These are phyloP conservation scores for Cucumis melo DNA, from an alignment of 306 rosid species.

Conservation along the genomic window DNA sequence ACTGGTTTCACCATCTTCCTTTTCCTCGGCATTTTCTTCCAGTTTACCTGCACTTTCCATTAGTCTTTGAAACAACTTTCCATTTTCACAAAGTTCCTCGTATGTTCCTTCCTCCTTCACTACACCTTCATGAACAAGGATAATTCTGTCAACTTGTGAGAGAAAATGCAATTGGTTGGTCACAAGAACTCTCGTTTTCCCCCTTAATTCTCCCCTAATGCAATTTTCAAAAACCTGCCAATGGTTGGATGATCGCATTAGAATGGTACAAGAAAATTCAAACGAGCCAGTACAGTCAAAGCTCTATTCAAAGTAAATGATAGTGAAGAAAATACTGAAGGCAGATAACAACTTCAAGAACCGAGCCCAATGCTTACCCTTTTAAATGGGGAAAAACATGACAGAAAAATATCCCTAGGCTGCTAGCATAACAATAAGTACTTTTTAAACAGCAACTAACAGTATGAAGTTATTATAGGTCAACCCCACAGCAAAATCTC, in stretches of 20 bases:
- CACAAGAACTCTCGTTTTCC: conserved; percentile 82
- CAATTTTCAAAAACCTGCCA: conserved; percentile 77
- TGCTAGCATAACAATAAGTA: background rate
- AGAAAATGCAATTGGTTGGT: conserved; percentile 94
- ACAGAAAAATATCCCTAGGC: background rate
- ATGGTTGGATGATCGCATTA: conserved; percentile 8
- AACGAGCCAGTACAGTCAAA: background rate
- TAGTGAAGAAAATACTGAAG: background rate
- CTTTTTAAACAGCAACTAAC: background rate
- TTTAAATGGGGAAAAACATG: background rate
- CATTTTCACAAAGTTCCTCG: conserved; percentile 60
- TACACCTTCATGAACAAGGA: conserved; percentile 66
- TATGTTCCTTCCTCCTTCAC: conserved; percentile 86
- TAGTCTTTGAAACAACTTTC: conserved; percentile 65
- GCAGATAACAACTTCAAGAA: background rate
- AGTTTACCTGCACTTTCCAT: conserved; percentile 94
- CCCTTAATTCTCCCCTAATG: conserved; percentile 62
- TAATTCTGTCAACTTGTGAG: conserved; percentile 72
- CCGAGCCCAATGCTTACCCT: background rate
- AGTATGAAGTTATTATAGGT: background rate
- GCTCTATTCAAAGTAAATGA: background rate
- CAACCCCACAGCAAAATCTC: background rate
- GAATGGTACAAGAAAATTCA: background rate
- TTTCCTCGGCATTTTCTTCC: conserved; percentile 49
- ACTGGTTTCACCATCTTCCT: conserved; percentile 18